Evolutionary conservation across 2,329 filamentous ascomycete species (phyloP).

Genomic region (Xylariaceae sp.): DNA sequence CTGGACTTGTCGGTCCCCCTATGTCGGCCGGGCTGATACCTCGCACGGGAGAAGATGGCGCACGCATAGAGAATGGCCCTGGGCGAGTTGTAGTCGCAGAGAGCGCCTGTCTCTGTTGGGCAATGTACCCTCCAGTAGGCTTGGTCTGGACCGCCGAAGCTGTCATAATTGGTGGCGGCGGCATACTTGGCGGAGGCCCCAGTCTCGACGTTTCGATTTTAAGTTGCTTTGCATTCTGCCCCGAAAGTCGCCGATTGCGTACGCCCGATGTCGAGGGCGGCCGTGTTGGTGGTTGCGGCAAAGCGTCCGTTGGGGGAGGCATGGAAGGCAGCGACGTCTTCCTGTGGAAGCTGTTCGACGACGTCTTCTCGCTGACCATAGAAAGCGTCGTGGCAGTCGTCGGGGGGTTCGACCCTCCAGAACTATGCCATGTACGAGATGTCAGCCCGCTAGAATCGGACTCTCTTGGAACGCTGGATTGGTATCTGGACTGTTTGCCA

Average conservation of each 20-base stretch:
- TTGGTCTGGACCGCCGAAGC: slow-evolving; percentile 27
- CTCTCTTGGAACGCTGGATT: slow-evolving; percentile 66
- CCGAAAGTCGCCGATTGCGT: slow-evolving; percentile 74
- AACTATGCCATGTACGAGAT: slow-evolving; percentile 78
- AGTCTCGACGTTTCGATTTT: slow-evolving; percentile 75
- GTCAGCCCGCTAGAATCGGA: slow-evolving; percentile 80
- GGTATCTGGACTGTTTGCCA: slow-evolving; percentile 58
- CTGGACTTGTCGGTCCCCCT: slow-evolving; percentile 32
- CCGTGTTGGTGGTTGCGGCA: slow-evolving; percentile 42
- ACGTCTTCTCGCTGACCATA: slow-evolving; percentile 64
- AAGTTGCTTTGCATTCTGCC: slow-evolving; percentile 74
- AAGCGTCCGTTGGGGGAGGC: slow-evolving; percentile 49
- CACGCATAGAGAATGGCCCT: slow-evolving; percentile 32
- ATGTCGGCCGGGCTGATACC: slow-evolving; percentile 22
- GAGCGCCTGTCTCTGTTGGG: slow-evolving; percentile 42
- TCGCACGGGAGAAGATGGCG: slow-evolving; percentile 34
- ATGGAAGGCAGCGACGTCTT: slow-evolving; percentile 32
- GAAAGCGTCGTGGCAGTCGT: slow-evolving; percentile 67
- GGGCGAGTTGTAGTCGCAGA: slow-evolving; percentile 36
- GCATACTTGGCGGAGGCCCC: slow-evolving; percentile 24
- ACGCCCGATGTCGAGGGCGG: slow-evolving; percentile 48
- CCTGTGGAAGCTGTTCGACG: slow-evolving; percentile 21
- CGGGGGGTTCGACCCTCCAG: slow-evolving; percentile 68
- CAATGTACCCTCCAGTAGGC: slow-evolving; percentile 36
- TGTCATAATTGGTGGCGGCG: slow-evolving; percentile 23